Base-by-base conservation (phyloP, 176 grass and related monocot species). In the Melocanna baccifera region DNA sequence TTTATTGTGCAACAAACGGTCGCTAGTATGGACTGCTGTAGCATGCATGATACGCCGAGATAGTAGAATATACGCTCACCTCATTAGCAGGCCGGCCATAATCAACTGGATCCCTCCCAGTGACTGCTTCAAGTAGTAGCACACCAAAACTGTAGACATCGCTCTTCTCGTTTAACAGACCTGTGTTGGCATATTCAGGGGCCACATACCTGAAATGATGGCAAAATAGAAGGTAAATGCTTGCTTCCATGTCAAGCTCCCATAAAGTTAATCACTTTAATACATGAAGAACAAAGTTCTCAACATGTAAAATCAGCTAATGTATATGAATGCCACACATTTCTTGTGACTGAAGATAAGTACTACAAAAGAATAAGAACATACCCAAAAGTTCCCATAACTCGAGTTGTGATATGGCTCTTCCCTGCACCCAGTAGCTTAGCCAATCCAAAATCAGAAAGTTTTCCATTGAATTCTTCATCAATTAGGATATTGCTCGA, bases 321-420 rank as follows among this genome's bases (percentile, higher is more conserved):
- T 55, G 7, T 56, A n/a, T 28, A 64, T 73, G 56, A 77, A 37
- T 23, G 58, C 11, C 18, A 87, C 3, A 75, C 3, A 75, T 76
- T 79, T 29, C 4, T 9, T 19, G 5, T 30, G 10, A 53, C 7
- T 25, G 3, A 11, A 64, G 46, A 16, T 50, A 72, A 32, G 47
- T 20, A 59, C 3, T 68, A 3, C 0, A 51, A 26, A 73, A 71
- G 0, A 39, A 53, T 0, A 56, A 61, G 10, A 61, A 30, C 75
- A 68, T 88, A 97, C 94, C 94, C 94, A 10, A 97, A 97, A 26
- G 94, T 97, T 69, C 94, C 94, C 94, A 97, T 97, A 48, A 97
- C 94, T 79, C 91, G 82, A 66, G 94, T 93, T 32, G 91, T 88
- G 75, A 97, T 84, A 86, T 93, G 94, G 84, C 91, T 97, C 86